Base-by-base conservation (phyloP, 176 grass and related monocot genomes). In the Oryza nivara region DNA sequence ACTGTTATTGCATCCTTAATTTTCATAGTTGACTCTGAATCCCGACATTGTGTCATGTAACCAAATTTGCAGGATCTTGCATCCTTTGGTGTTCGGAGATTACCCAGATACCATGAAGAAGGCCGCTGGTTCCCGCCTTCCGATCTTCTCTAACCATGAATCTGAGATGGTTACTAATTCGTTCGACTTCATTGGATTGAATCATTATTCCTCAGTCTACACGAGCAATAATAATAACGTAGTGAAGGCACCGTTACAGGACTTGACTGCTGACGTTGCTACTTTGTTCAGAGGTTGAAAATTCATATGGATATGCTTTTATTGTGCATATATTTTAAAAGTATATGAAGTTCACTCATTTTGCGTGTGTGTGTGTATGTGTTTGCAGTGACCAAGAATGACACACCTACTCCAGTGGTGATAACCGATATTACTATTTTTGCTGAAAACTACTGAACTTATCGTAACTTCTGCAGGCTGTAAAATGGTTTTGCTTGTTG, bases 141-240 rank as follows among this genome's bases (percentile, higher is more conserved):
- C 88, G 26, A 8, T 56, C 56, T 93, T 93, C 67, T 75, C 82
- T 11, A 25, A 63, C 52, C 9, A 28, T 47, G 34, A 93, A 56
- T 93, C 92, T 32, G 68, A 88, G 69, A 79, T 54, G 61, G 17
- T 90, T n/a, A 75, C 23, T 36, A 76, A 75, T 12, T 46, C 88
- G 56, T 81, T 88, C 51, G 92, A 93, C 65, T 93, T 88, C 49
- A 83, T 90, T n/a, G 88, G 88, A 25, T 30, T 93, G 41, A 93
- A 93, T 88, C 82, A 93, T 70, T 93, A 93, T 32, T 34, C 25
- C 32, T 90, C 92, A 23, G 0, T 67, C 0, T 93, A 86, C 7
- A n/a, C 78, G 26, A 78, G 17, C 26, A 89, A 90, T 34, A 74
- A 84, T 48, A 63, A 67, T n/a, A 49, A 81, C 10, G 32, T 15